Percentiles rank a stretch among this genome's conserved stretches.
phyloP scores from a whole-genome alignment of 805 yeast species.

The Torulaspora franciscae region DNA sequence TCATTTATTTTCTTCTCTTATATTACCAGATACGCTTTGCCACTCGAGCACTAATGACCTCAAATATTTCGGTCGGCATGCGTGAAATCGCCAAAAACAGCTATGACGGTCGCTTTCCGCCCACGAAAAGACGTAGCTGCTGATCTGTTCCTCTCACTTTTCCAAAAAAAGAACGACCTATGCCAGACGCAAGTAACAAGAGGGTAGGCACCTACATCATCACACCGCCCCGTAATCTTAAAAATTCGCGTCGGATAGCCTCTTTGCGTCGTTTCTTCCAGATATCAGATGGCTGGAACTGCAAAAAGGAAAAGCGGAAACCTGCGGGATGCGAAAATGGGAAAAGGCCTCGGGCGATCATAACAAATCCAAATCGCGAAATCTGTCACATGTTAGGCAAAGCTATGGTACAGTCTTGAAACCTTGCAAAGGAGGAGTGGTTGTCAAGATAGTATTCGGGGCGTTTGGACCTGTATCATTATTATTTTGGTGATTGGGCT shows the following conservation, averaged over 20 bases:
- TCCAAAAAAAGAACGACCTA: constrained; percentile 13
- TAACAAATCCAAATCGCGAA: neutral
- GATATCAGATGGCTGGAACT: constrained; percentile 1
- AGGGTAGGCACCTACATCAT: neutral
- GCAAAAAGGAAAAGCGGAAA: neutral
- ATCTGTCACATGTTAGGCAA: neutral
- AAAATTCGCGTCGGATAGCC: constrained; percentile 4
- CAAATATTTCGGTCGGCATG: neutral
- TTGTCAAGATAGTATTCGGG: constrained; percentile 42
- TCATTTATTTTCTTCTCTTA: neutral
- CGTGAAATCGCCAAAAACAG: neutral
- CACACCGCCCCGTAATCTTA: neutral
- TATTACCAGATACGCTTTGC: constrained; percentile 1
- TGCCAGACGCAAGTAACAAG: neutral
- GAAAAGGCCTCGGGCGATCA: constrained; percentile 1
- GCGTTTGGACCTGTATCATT: constrained; percentile 63
- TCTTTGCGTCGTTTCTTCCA: neutral
- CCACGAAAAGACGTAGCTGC: constrained; percentile 5
- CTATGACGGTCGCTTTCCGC: neutral
- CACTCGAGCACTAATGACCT: neutral
- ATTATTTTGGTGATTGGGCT: constrained; percentile 56
- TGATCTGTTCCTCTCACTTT: constrained; percentile 4
- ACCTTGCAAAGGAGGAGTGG: constrained; percentile 35
- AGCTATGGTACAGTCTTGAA: constrained; percentile 34
- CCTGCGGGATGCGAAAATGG: neutral